phyloP scores from a whole-genome alignment of 139 green algal species.

The Chloropicon primus region DNA sequence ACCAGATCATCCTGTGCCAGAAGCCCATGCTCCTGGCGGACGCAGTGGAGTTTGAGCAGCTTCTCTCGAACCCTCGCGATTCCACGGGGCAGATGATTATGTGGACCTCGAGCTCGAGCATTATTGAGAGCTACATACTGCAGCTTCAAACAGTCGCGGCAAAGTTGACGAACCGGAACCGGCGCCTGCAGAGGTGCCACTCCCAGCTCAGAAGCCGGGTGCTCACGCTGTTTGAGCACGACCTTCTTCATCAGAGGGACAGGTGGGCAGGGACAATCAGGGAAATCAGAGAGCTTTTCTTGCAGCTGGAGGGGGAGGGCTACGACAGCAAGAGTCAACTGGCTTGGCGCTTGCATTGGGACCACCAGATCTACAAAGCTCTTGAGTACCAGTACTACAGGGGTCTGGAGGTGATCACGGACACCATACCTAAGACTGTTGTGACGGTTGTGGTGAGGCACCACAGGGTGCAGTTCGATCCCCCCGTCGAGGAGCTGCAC shows the following conservation, averaged over 20 bases:
- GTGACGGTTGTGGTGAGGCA: conserved; percentile 53
- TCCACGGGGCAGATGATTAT: conserved; percentile 53
- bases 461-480: conserved; percentile 46
- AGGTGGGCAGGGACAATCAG: conserved; percentile 48
- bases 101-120: conserved; percentile 42
- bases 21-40: conserved; percentile 71
- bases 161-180: conserved; percentile 37
- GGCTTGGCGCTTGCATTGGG: conserved; percentile 67
- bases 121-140: conserved; percentile 56
- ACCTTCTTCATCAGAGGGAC: conserved; percentile 40
- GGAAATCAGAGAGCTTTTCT: conserved; percentile 52
- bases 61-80: conserved; percentile 51
- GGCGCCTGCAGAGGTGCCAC: conserved; percentile 47
- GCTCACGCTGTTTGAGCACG: conserved; percentile 38
- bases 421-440: conserved; percentile 41
- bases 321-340: conserved; percentile 35
- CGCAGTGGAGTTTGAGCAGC: conserved; percentile 49
- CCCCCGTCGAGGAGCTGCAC: conserved; percentile 60
- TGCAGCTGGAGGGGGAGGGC: conserved; percentile 41
- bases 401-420: conserved; percentile 51
- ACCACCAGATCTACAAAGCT: conserved; percentile 59
- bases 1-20: conserved; percentile 63
- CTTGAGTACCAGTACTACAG: conserved; percentile 56
- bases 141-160: conserved; percentile 26
- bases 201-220: conserved; percentile 29